These are phyloP conservation scores for Fonsecaea multimorphosa DNA, from an alignment of 2,329 filamentous ascomycete genomes.

Conservation along the genomic window DNA sequence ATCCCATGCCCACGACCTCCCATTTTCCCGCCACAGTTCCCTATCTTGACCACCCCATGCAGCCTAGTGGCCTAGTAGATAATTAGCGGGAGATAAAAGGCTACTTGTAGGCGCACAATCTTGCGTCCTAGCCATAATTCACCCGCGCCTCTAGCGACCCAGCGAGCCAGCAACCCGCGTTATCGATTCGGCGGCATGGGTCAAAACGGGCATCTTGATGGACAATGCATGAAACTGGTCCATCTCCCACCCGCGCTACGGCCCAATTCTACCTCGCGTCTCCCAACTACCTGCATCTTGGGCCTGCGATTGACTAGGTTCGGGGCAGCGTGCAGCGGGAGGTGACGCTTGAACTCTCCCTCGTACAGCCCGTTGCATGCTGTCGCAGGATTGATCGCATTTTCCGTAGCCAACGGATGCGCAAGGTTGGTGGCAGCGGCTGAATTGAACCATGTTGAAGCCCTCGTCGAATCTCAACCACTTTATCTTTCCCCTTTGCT, in stretches of 20 bases:
- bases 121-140: slow-evolving; percentile 9
- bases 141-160: neutral
- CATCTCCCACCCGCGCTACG: slow-evolving; percentile 20
- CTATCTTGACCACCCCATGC: neutral
- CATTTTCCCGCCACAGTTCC: slow-evolving; percentile 14
- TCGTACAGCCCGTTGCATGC: neutral
- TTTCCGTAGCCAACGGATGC: neutral
- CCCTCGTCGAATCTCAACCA: slow-evolving; percentile 2
- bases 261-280: slow-evolving; percentile 22
- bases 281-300: neutral
- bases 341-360: slow-evolving; percentile 6
- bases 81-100: neutral
- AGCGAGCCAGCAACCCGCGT: neutral
- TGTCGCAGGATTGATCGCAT: neutral
- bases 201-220: slow-evolving; percentile 2
- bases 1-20: neutral
- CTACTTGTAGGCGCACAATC: neutral
- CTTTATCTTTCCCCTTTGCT: neutral
- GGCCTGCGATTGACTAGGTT: slow-evolving; percentile 12
- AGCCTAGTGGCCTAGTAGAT: neutral
- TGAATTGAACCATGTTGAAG: slow-evolving; percentile 9
- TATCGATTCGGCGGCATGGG: slow-evolving; percentile 7
- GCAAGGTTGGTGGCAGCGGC: neutral
- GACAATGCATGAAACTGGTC: slow-evolving; percentile 10
- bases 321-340: slow-evolving; percentile 16